Conservation (phyloP, 1,284 basidiomycete genomes). For the Dichomitus squalens region DNA sequence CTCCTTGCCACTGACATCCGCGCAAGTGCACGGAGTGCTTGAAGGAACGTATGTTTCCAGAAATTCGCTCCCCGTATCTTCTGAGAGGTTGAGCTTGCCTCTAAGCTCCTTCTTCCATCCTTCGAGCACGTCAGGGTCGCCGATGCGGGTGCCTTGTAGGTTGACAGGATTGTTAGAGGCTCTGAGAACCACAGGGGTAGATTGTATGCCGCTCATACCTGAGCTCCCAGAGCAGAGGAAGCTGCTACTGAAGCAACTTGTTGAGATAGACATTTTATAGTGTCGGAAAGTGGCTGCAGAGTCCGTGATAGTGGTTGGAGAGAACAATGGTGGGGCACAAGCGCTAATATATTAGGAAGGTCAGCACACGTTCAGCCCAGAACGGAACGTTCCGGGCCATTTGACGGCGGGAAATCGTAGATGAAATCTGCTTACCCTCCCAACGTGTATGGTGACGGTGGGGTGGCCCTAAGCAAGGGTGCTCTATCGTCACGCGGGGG, state of each 20-base stretch:
- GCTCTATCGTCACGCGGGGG: too few species aligned
- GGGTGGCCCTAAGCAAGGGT: too few species aligned
- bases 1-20: not conserved
- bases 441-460: too few species aligned
- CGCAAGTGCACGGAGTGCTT: not conserved
- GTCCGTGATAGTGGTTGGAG: not conserved
- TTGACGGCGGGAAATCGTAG: too few species aligned
- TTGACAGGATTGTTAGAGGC: not conserved
- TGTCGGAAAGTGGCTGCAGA: not conserved
- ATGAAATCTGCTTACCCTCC: too few species aligned
- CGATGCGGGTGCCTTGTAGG: not conserved
- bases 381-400: not conserved
- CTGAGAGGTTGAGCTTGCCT: not conserved
- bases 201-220: not conserved
- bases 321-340: not conserved
- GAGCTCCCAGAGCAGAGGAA: not conserved
- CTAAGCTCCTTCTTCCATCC: not conserved
- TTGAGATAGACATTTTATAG: not conserved
- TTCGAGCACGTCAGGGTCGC: not conserved
- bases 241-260: not conserved
- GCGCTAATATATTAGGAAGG: not conserved
- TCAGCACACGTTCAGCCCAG: not conserved
- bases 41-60: not conserved
- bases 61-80: not conserved
- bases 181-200: not conserved